Evolutionary conservation across 2,329 filamentous ascomycete species (phyloP).

Genomic region (Bipolaris sorokiniana): DNA sequence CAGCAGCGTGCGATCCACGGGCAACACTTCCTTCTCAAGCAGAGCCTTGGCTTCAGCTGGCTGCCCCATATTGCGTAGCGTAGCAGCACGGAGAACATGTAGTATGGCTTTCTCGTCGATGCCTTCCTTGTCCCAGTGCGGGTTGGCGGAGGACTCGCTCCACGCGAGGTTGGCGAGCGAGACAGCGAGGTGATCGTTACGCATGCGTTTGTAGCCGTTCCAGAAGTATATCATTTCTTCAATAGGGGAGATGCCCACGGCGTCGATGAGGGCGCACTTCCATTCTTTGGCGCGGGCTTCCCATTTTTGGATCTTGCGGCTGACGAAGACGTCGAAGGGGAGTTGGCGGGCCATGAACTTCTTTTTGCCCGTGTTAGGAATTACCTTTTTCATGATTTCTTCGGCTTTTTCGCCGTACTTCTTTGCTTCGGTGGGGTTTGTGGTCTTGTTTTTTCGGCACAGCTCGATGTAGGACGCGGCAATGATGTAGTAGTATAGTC

Average conservation of each 20-base stretch:
- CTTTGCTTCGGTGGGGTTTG: conserved; percentile 52
- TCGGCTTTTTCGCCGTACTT: conserved; percentile 61
- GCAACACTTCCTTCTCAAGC: conserved; percentile 68
- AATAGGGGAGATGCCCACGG: conserved; percentile 77
- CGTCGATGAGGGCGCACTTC: conserved; percentile 72
- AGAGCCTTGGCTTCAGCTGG: conserved; percentile 69
- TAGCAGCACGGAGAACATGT: conserved; percentile 68
- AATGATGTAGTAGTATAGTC: conserved; percentile 87
- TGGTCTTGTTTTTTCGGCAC: conserved; percentile 67
- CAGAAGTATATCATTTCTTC: conserved; percentile 95
- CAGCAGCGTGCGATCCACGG: conserved; percentile 60
- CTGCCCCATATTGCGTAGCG: conserved; percentile 68
- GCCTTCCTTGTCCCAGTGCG: conserved; percentile 59
- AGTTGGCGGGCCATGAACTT: conserved; percentile 87
- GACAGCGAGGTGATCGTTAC: conserved; percentile 65
- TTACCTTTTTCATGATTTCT: conserved; percentile 73
- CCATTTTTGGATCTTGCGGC: conserved; percentile 87
- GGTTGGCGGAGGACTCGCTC: conserved; percentile 61
- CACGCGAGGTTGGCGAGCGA: conserved; percentile 71
- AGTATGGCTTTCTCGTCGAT: conserved; percentile 69
- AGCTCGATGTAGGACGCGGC: conserved; percentile 79
- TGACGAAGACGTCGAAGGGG: conserved; percentile 86
- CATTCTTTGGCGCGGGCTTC: conserved; percentile 74
- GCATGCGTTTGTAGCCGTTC: conserved; percentile 87
- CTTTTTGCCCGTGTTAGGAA: conserved; percentile 79